These are phyloP conservation scores for Flaveria trinervia DNA, from an alignment of 129 eudicot genomes.

Conservation along the genomic window DNA sequence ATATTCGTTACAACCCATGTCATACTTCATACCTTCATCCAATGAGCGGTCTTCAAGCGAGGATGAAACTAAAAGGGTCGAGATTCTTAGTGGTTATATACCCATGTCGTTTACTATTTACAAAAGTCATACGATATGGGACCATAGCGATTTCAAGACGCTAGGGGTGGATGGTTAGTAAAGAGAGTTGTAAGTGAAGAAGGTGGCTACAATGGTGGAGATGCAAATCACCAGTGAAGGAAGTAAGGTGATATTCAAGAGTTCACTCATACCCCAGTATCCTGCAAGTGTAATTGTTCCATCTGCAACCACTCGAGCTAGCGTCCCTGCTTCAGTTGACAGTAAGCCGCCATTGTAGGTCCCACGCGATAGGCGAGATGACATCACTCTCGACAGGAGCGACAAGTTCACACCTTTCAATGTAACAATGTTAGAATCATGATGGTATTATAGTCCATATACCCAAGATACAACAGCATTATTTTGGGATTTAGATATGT, in stretches of 20 bases:
- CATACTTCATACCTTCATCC: slow-evolving; percentile 4
- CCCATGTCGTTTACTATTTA: slow-evolving; percentile 14
- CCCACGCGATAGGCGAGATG: slow-evolving; percentile 67
- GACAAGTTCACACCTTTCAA: slow-evolving; percentile 69
- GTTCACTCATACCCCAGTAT: slow-evolving; percentile 63
- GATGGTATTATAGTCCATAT: neutral
- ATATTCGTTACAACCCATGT: neutral
- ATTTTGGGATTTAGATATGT: neutral
- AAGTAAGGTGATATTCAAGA: slow-evolving; percentile 60
- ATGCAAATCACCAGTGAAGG: slow-evolving; percentile 64
- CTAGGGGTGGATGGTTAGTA: slow-evolving; percentile 32
- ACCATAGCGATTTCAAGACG: neutral
- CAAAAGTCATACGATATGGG: neutral
- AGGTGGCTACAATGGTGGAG: slow-evolving; percentile 60
- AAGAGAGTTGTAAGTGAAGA: slow-evolving; percentile 63
- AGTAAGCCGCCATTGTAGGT: slow-evolving; percentile 80
- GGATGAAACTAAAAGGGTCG: neutral
- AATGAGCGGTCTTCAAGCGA: neutral
- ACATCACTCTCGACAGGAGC: slow-evolving; percentile 76
- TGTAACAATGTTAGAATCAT: slow-evolving; percentile 8
- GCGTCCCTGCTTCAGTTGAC: slow-evolving; percentile 80
- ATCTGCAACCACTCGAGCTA: slow-evolving; percentile 82
- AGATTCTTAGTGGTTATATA: slow-evolving; percentile 17
- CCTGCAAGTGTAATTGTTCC: slow-evolving; percentile 71
- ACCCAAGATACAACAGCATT: no score